phyloP scores from a whole-genome alignment of 106 monocot genomes.

The Dendrobium huoshanense region DNA sequence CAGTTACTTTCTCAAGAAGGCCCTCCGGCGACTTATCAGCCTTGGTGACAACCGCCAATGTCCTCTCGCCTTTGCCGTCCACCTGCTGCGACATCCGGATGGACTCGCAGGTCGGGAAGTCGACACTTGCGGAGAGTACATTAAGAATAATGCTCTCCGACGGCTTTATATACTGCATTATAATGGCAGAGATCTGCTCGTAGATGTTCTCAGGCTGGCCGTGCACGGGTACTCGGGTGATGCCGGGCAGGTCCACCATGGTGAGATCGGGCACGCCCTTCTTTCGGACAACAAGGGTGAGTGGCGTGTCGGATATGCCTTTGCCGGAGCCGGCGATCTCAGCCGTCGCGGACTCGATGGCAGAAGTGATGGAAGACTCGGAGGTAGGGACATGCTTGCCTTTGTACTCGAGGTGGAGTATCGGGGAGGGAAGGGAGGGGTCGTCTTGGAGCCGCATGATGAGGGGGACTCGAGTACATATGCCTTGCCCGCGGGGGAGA shows the following conservation, averaged over 20 bases:
- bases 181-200: constrained; percentile 13
- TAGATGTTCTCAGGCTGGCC: constrained; percentile 16
- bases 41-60: constrained; percentile 11
- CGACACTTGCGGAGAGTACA: constrained; percentile 7
- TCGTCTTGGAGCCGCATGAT: constrained; percentile 17
- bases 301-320: constrained; percentile 12
- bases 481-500: constrained; percentile 20
- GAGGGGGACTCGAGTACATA: constrained; percentile 20
- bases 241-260: constrained; percentile 19
- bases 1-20: constrained; percentile 33
- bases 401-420: constrained; percentile 6
- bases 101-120: constrained; percentile 14
- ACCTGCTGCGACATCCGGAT: constrained; percentile 23
- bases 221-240: constrained; percentile 11
- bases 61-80: constrained; percentile 8
- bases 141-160: constrained; percentile 20
- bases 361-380: background rate
- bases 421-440: background rate
- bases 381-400: background rate
- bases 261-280: constrained; percentile 15
- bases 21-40: constrained; percentile 13
- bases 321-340: constrained; percentile 17
- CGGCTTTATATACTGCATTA: constrained; percentile 14
- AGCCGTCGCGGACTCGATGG: constrained; percentile 7
- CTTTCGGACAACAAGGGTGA: constrained; percentile 15